A percentile compares a stretch with the other conserved stretches of the same genome.
phyloP scores from a whole-genome alignment of 495 filamentous ascomycete species.

The Penicilliopsis zonata region DNA sequence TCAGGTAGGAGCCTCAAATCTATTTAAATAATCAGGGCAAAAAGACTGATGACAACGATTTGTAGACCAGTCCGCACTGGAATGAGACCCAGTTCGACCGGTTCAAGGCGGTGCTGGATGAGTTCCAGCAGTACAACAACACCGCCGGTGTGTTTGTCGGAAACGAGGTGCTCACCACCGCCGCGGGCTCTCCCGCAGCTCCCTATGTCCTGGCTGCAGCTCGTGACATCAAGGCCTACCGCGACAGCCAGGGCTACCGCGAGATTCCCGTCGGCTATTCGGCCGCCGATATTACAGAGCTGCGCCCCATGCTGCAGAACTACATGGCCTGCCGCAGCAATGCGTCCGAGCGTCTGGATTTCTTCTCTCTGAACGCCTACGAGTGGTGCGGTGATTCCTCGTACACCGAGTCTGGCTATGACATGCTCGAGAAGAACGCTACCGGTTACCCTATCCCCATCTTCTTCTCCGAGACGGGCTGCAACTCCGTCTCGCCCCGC shows the following conservation, averaged over 20 bases:
- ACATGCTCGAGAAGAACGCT: conserved; percentile 45
- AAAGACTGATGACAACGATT: no score
- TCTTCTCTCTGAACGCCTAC: conserved; percentile 79
- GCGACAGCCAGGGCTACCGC: conserved; percentile 66
- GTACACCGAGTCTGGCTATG: conserved; percentile 60
- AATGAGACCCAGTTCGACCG: conserved; percentile 52
- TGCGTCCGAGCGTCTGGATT: conserved; percentile 60
- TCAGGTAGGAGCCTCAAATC: conserved; percentile 37
- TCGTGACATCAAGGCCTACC: conserved; percentile 72
- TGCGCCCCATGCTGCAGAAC: conserved; percentile 79
- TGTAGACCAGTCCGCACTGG: conserved; percentile 41
- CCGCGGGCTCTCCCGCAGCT: conserved; percentile 50
- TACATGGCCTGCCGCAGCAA: conserved; percentile 71
- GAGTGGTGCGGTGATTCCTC: conserved; percentile 69
- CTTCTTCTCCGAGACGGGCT: conserved; percentile 77
- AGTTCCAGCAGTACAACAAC: conserved; percentile 70
- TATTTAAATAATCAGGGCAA: no score
- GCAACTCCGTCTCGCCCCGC: conserved; percentile 54
- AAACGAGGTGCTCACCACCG: conserved; percentile 62
- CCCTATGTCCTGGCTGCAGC: conserved; percentile 74
- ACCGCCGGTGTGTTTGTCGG: conserved; percentile 73
- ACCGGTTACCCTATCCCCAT: conserved; percentile 61
- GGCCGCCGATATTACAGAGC: conserved; percentile 71
- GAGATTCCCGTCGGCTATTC: conserved; percentile 80
- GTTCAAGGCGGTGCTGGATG: conserved; percentile 63